Conservation (phyloP, 78 protist genomes). For the Dictyostelium purpureum region DNA sequence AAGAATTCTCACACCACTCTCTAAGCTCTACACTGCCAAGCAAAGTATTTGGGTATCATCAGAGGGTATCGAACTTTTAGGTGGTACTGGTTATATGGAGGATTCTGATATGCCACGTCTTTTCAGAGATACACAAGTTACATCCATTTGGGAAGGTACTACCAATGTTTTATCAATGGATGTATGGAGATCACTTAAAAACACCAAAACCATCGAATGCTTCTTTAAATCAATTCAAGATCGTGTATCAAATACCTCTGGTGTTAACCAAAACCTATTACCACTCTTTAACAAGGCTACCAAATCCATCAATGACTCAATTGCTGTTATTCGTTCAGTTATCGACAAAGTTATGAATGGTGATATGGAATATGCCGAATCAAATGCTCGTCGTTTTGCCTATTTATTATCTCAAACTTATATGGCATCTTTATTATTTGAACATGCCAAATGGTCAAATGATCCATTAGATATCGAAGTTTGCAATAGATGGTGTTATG, state of each 20-base stretch:
- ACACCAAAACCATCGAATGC: background rate
- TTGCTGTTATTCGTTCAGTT: background rate
- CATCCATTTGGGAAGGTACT: slow-evolving; percentile 88
- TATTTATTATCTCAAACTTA: slow-evolving; percentile 35
- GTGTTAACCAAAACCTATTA: no score
- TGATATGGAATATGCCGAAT: slow-evolving; percentile 41
- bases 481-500: slow-evolving; percentile 39
- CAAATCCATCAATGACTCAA: background rate
- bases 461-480: slow-evolving; percentile 27
- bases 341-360: slow-evolving; percentile 11
- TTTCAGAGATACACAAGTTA: slow-evolving; percentile 78
- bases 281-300: background rate
- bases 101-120: slow-evolving; percentile 78
- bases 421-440: slow-evolving; percentile 55
- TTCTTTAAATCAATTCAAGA: background rate
- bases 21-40: slow-evolving; percentile 77
- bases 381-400: slow-evolving; percentile 48
- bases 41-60: slow-evolving; percentile 39
- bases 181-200: slow-evolving; percentile 65
- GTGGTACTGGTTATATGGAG: slow-evolving; percentile 90
- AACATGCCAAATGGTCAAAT: slow-evolving; percentile 54
- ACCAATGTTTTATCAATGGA: slow-evolving; percentile 85
- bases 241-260: no score
- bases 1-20: slow-evolving; percentile 78
- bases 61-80: slow-evolving; percentile 79